Evolutionary conservation across 1,139 yeast species (phyloP), one percentile per base, ranked within the genome.

Genomic region (Tardiomyces depauwii): DNA sequence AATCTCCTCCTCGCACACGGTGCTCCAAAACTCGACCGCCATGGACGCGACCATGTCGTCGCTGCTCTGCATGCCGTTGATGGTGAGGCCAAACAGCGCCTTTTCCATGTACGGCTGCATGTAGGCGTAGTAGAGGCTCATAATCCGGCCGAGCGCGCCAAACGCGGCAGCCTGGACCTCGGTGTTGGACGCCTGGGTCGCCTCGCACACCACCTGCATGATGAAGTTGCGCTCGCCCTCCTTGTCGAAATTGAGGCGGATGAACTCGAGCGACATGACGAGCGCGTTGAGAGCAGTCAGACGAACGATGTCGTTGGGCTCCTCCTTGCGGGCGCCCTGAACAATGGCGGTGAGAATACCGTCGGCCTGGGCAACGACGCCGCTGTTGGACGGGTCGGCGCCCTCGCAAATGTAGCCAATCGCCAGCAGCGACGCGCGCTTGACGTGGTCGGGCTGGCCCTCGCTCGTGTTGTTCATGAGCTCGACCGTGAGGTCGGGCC

Each of bases 1-100:
- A 53, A 85, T 73, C 65, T 93, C 98, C 62, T 85, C 96, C 68
- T 91, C 98, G 68, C 97, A 88, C 18, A 91, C 93, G 27, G 97
- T 87, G 50, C 93, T 81, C 98, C 98, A 91, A 64, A 91, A 91
- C 68, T 91, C 98, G 45, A 91, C 94, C 23, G 98, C 97, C 96
- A 91, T 89, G 64, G 96, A 87, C 1, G 96, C 86, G 33, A 91
- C 97, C 58, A 78, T 78, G 60, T 86, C 95, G 65, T 87, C 86
- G 32, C 71, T 64, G 51, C 89, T 81, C 65, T 82, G 84, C 96
- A 91, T 91, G 40, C 97, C 97, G 28, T 80, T 71, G 42, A 89
- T 89, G 1, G 97, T 89, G 51, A 91, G 74, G 14, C 89, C 88
- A 58, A 84, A 91, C 51, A 91, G 71, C 0, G 98, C 98, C 71